Evolutionary conservation across 2,329 filamentous ascomycete genomes (phyloP).

Genomic region (Coniella vitis): DNA sequence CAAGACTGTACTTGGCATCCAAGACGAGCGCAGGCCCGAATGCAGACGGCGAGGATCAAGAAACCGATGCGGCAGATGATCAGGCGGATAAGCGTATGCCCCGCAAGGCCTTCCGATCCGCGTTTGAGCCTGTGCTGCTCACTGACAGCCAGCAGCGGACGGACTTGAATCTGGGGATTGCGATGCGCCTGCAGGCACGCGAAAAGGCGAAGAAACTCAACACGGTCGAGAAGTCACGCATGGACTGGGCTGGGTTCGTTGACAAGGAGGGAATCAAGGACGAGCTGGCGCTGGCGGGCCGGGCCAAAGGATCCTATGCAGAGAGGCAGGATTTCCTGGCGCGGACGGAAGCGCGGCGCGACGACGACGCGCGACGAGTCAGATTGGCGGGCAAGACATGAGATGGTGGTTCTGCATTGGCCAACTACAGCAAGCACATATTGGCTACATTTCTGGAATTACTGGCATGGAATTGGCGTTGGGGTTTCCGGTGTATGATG

Average conservation of each 20-base stretch:
- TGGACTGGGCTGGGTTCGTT: conserved; percentile 68
- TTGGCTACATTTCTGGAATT: neutral
- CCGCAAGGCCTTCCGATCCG: conserved; percentile 52
- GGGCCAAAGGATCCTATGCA: conserved; percentile 57
- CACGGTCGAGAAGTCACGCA: conserved; percentile 64
- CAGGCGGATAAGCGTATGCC: conserved; percentile 36
- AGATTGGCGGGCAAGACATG: conserved; percentile 35
- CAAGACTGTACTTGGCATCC: conserved; percentile 54
- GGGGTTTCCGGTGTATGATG: neutral
- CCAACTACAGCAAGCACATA: neutral
- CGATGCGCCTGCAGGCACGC: conserved; percentile 39
- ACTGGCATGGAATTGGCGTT: neutral
- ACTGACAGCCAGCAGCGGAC: conserved; percentile 38
- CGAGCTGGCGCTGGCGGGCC: conserved; percentile 58
- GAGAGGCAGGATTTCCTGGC: conserved; percentile 59
- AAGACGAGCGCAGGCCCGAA: conserved; percentile 27
- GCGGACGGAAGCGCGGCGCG: conserved; percentile 55
- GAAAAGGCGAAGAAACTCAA: conserved; percentile 57
- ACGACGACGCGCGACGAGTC: conserved; percentile 52
- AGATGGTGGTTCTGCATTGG: neutral
- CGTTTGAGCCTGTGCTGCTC: conserved; percentile 49
- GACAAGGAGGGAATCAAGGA: conserved; percentile 66
- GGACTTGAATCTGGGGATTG: conserved; percentile 53
- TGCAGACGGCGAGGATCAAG: conserved; percentile 18
- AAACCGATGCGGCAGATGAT: conserved; percentile 23